phyloP scores from a whole-genome alignment of 805 yeast genomes.

The Kuraishia ogatae region DNA sequence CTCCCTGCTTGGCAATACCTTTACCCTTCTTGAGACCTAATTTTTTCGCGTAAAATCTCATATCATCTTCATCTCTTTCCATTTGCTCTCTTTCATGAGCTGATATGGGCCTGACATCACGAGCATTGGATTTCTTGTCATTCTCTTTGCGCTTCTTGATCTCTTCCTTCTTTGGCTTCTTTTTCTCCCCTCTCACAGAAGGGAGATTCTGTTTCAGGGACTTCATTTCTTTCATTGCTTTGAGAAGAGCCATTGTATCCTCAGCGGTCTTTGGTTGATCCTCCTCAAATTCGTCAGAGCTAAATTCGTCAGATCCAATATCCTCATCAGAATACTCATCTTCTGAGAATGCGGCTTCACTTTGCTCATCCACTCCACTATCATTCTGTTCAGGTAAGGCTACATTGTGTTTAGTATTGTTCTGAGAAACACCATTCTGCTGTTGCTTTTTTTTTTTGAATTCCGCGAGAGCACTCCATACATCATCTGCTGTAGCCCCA shows the following conservation, averaged over 20 bases:
- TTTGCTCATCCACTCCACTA: neutral
- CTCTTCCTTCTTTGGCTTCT: conserved; percentile 23
- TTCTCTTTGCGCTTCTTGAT: conserved; percentile 7
- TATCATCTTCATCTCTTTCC: conserved; percentile 65
- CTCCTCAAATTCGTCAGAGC: conserved; percentile 10
- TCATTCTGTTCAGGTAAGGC: conserved; percentile 1
- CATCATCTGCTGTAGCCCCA: conserved; percentile 4
- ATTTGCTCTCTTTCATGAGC: conserved; percentile 40
- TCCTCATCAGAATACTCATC: conserved; percentile 13
- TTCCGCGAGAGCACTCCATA: conserved; percentile 18
- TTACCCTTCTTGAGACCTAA: conserved; percentile 58
- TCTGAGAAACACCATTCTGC: conserved; percentile 7
- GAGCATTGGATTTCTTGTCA: conserved; percentile 3
- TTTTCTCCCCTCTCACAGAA: conserved; percentile 15
- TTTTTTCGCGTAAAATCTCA: conserved; percentile 74
- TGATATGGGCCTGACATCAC: conserved; percentile 16
- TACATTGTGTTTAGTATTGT: conserved; percentile 16
- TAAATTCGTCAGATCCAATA: conserved; percentile 8
- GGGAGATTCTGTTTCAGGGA: conserved; percentile 5
- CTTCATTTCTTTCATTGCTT: conserved; percentile 26
- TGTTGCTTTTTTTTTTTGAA: conserved; percentile 16
- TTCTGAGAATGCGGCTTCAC: neutral
- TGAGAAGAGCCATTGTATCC: conserved; percentile 35
- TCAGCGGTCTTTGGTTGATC: conserved; percentile 20
- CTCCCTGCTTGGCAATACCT: conserved; percentile 41